Percentiles rank a stretch among this genome's conserved stretches.
Conservation (phyloP, 805 yeast genomes). For the Cyberlindnera nakhonratchasimensis region DNA sequence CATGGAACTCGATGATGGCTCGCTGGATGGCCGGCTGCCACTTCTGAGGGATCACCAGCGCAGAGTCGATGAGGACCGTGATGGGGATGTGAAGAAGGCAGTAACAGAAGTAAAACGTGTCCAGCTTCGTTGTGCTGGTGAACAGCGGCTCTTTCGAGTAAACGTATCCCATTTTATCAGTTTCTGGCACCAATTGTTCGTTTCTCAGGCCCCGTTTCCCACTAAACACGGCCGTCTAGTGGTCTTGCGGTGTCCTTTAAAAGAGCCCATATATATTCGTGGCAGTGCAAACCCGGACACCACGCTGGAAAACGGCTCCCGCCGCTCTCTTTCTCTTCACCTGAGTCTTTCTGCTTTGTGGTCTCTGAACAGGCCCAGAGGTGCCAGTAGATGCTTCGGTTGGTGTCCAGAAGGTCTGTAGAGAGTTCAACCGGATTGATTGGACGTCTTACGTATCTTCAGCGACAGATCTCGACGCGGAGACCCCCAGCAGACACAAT, state of each 20-base stretch:
- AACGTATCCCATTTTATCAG: conserved; percentile 3
- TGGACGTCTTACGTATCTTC: too few species aligned
- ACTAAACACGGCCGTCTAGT: too few species aligned
- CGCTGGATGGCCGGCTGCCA: conserved; percentile 48
- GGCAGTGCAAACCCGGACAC: conserved; percentile 1
- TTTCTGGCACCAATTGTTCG: too few species aligned
- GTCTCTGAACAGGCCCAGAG: not conserved
- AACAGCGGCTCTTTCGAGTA: conserved; percentile 17
- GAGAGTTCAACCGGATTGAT: not conserved
- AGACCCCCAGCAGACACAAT: conserved; percentile 14
- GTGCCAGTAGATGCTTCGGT: conserved; percentile 1
- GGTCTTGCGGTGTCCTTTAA: too few species aligned
- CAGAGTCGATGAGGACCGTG: conserved; percentile 71
- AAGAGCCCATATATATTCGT: too few species aligned
- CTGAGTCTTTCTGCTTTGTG: not conserved
- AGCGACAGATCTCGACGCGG: too few species aligned
- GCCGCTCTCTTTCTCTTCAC: not conserved
- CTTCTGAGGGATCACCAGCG: conserved; percentile 58
- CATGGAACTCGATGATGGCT: conserved; percentile 53
- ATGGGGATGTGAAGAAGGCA: conserved; percentile 69
- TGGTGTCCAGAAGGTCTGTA: not conserved
- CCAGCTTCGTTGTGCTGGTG: conserved; percentile 25
- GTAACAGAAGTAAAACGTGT: conserved; percentile 47
- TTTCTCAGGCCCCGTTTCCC: too few species aligned
- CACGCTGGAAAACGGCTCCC: not conserved